Base-by-base conservation (phyloP, 352 stramenopile genomes). In the Globisporangium recalcitrans region DNA sequence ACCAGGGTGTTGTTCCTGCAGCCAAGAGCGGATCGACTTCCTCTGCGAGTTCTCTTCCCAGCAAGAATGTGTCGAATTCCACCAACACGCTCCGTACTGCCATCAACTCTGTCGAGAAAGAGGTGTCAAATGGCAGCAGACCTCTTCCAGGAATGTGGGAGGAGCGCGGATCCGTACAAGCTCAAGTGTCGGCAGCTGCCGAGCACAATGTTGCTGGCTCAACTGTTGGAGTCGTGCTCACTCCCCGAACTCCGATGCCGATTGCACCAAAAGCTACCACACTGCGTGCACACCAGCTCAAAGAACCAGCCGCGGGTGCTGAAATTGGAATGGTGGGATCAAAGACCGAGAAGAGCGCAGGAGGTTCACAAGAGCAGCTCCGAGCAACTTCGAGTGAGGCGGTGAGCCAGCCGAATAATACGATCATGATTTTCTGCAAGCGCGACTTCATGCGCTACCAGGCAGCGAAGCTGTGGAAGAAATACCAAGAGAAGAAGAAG, bases 401-500 rank as follows among this genome's bases (percentile, higher is more conserved):
- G 26, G 8, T 57, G 7, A 60, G 40, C 10, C 31, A 66, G 5
- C 27, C 53, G n/a, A 78, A 80, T 63, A 73, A 77, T 48, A 90
- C 82, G 9, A 70, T 92, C n/a, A 77, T 90, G 58, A 82, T 92
- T 57, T 92, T 92, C 55, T 92, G 82, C 68, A 90, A 87, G 62
- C 78, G 82, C 9, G 82, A 92, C 48, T 92, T 92, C 34, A 74
- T 92, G 70, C 78, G 82, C 11, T 92, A 85, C 46, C 82, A 92
- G 66, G 78, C 79, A 24, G 72, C 60, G 0, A 85, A 76, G 48
- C 69, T 92, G 36, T 92, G 79, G 78, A 76, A 80, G 34, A 92
- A 88, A 47, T 92, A 84, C 52, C 72, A 88, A 68, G 80, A 88
- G 31, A 80, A 88, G 60, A 75, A 82, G 19, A 68, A 76, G 53